Percentiles rank a stretch among this genome's conserved stretches.
These are phyloP conservation scores for Madurella mycetomatis DNA, from an alignment of 2,329 filamentous ascomycete species.

Conservation along the genomic window DNA sequence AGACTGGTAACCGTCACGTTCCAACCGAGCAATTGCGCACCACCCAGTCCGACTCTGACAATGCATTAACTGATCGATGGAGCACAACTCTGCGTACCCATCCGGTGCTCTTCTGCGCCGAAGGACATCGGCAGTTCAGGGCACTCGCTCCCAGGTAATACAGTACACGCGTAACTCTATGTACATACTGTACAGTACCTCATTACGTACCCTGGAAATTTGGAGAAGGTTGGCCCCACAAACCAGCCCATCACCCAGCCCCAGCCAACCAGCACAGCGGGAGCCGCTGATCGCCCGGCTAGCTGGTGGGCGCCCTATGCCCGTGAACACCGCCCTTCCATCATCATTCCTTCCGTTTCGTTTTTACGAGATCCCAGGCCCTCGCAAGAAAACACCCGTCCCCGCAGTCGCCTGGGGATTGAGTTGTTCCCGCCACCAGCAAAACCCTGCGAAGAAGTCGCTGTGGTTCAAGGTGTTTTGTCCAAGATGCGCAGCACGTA, in stretches of 20 bases:
- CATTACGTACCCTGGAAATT: too few relatives aligned
- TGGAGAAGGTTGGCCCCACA: too few relatives aligned
- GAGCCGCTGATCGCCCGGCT: background rate
- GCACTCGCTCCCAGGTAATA: too few relatives aligned
- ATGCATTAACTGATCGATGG: too few relatives aligned
- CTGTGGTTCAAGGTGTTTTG: background rate
- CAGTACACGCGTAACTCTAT: too few relatives aligned
- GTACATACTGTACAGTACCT: too few relatives aligned
- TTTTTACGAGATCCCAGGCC: constrained; percentile 6
- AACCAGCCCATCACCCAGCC: background rate
- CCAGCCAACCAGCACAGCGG: background rate
- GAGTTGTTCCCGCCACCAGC: background rate
- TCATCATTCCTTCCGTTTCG: background rate
- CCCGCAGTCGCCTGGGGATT: background rate
- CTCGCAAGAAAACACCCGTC: background rate
- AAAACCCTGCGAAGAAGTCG: background rate
- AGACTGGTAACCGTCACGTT: too few relatives aligned
- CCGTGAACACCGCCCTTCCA: background rate
- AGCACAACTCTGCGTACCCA: too few relatives aligned
- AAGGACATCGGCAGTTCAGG: too few relatives aligned
- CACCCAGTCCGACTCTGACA: too few relatives aligned
- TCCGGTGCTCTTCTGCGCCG: too few relatives aligned
- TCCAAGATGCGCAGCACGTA: constrained; percentile 26
- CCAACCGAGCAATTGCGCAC: too few relatives aligned
- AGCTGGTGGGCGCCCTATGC: background rate